Percentiles rank a stretch among this genome's conserved stretches.
phyloP scores from a whole-genome alignment of 176 grass and related monocot species.

The Avena sativa region DNA sequence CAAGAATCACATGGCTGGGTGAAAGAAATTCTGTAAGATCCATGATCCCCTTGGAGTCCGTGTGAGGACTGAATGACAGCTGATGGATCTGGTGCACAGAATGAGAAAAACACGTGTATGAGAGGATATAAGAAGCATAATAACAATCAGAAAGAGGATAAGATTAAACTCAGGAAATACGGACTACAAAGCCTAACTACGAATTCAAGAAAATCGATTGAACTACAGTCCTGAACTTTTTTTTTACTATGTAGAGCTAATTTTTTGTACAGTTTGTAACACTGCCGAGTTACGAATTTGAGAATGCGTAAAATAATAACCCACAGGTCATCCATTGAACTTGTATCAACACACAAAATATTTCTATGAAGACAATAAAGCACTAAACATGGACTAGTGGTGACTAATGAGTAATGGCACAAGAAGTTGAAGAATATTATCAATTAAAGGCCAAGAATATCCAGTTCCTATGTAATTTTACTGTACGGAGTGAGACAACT shows the following conservation, averaged over 20 bases:
- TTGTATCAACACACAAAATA: not conserved
- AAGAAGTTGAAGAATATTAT: not conserved
- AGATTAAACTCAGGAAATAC: not conserved
- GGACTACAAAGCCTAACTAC: not conserved
- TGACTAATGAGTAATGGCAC: not conserved
- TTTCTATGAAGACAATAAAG: not conserved
- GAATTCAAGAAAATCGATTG: not conserved
- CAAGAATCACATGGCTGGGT: conserved; percentile 84
- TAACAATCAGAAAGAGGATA: not conserved
- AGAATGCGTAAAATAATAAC: not conserved
- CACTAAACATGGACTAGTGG: not conserved
- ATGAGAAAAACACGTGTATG: conserved; percentile 38
- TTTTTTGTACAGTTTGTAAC: conserved; percentile 14
- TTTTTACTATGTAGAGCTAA: not conserved
- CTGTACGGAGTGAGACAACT: not conserved
- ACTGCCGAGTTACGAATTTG: not conserved
- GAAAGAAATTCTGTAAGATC: conserved; percentile 84
- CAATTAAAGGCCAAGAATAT: conserved; percentile 1
- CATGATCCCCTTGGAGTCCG: conserved; percentile 97
- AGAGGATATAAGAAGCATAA: conserved; percentile 4
- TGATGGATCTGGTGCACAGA: conserved; percentile 72
- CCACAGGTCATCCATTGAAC: conserved; percentile 12
- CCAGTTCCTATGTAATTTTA: not conserved
- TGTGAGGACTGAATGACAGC: conserved; percentile 86
- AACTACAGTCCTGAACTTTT: not conserved